These are phyloP conservation scores for Pulveroboletus sp. DNA, from an alignment of 768 basidiomycete species.

Conservation along the genomic window DNA sequence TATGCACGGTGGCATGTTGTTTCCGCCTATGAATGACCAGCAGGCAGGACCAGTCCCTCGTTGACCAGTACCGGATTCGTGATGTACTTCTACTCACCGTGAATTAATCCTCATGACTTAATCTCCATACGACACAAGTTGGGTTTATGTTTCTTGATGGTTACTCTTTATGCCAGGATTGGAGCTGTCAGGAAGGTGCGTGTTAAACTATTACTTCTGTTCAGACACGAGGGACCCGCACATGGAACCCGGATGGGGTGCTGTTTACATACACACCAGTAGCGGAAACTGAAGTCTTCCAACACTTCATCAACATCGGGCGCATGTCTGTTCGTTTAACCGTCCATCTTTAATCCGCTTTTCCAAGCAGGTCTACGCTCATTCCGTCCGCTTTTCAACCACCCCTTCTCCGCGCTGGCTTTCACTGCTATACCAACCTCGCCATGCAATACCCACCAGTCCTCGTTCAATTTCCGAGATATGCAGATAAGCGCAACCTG, in stretches of 20 bases:
- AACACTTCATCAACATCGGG: background rate
- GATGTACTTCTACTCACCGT: conserved; percentile 7
- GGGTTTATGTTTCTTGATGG: background rate
- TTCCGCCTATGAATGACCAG: conserved; percentile 15
- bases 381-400: background rate
- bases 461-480: conserved; percentile 18
- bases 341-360: conserved; percentile 5
- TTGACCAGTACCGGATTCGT: conserved; percentile 5
- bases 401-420: conserved; percentile 1
- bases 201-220: conserved; percentile 3
- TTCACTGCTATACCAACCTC: conserved; percentile 3
- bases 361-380: background rate
- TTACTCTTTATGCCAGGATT: background rate
- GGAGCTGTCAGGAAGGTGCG: background rate
- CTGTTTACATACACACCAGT: conserved; percentile 6
- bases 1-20: conserved; percentile 13
- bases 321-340: conserved; percentile 8
- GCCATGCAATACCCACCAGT: conserved; percentile 8
- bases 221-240: conserved; percentile 1
- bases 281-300: conserved; percentile 7
- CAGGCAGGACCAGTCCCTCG: conserved; percentile 18
- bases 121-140: conserved; percentile 15
- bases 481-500: conserved; percentile 2
- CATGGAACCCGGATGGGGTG: background rate
- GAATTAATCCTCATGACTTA: conserved; percentile 14